Evolutionary conservation across 2,329 filamentous ascomycete genomes (phyloP).

Genomic region (Thermothelomyces thermophilus): DNA sequence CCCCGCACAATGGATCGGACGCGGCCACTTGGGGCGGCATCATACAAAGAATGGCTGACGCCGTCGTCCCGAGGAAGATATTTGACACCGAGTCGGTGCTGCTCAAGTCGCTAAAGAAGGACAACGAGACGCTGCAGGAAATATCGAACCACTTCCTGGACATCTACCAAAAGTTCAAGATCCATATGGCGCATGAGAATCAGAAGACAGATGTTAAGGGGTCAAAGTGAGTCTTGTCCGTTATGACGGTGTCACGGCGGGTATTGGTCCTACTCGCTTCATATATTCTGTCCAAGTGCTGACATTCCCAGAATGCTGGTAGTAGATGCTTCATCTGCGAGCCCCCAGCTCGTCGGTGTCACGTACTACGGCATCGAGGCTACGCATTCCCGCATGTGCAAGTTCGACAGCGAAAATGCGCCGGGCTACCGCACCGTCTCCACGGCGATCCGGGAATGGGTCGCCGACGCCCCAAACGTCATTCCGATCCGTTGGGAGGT

Average conservation of each 20-base stretch:
- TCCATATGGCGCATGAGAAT: constrained; percentile 72
- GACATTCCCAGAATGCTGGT: constrained; percentile 45
- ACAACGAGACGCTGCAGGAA: constrained; percentile 67
- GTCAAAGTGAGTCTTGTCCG: constrained; percentile 38
- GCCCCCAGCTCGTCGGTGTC: constrained; percentile 62
- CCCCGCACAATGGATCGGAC: constrained; percentile 65
- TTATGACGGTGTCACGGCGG: neutral
- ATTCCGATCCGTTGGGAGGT: constrained; percentile 54
- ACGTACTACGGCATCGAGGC: constrained; percentile 70
- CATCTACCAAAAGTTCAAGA: constrained; percentile 62
- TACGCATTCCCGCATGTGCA: constrained; percentile 66
- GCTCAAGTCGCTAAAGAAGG: constrained; percentile 62
- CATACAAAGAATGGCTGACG: constrained; percentile 60
- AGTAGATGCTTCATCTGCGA: constrained; percentile 64
- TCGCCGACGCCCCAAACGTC: constrained; percentile 45
- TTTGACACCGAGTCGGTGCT: constrained; percentile 63
- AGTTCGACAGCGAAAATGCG: constrained; percentile 57
- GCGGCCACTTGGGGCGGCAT: constrained; percentile 61
- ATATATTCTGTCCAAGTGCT: neutral
- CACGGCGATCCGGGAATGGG: constrained; percentile 45
- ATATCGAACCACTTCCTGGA: constrained; percentile 69
- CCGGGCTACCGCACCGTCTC: constrained; percentile 56
- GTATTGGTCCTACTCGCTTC: neutral
- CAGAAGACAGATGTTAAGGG: constrained; percentile 63
- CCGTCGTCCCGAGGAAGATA: constrained; percentile 57